These are phyloP conservation scores for Penicillium sumatraense DNA, from an alignment of 2,329 filamentous ascomycete species.

Conservation along the genomic window DNA sequence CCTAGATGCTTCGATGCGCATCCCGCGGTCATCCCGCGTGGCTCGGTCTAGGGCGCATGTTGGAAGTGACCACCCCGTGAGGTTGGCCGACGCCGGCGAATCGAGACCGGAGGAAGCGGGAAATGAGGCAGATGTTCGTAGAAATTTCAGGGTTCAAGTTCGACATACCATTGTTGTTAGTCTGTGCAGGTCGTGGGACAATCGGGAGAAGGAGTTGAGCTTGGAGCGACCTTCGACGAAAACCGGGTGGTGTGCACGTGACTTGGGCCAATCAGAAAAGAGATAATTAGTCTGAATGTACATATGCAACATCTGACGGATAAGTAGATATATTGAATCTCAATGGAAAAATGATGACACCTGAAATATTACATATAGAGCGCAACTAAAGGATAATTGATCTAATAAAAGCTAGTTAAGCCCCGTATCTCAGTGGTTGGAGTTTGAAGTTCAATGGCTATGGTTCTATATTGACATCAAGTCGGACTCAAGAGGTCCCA, in stretches of 20 bases:
- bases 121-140: no score
- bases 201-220: slow-evolving; percentile 30
- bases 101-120: no score
- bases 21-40: slow-evolving; percentile 17
- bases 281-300: slow-evolving; percentile 13
- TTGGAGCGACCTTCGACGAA: slow-evolving; percentile 35
- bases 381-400: no score
- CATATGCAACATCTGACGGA: background rate
- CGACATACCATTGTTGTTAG: slow-evolving; percentile 38
- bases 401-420: no score
- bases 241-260: slow-evolving; percentile 37
- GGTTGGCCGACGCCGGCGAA: background rate
- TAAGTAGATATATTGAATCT: background rate
- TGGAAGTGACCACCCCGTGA: slow-evolving; percentile 6
- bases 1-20: background rate
- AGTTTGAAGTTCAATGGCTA: no score
- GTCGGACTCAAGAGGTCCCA: no score
- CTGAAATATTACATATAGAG: no score
- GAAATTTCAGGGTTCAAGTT: background rate
- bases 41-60: slow-evolving; percentile 9
- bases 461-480: no score
- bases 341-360: no score
- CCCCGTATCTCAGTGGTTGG: no score
- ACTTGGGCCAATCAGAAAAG: slow-evolving; percentile 33
- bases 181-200: slow-evolving; percentile 31